Evolutionary conservation across 441 rosid genomes (phyloP), one percentile per base, ranked within the genome.

Genomic region (Pelargonium citronellum): DNA sequence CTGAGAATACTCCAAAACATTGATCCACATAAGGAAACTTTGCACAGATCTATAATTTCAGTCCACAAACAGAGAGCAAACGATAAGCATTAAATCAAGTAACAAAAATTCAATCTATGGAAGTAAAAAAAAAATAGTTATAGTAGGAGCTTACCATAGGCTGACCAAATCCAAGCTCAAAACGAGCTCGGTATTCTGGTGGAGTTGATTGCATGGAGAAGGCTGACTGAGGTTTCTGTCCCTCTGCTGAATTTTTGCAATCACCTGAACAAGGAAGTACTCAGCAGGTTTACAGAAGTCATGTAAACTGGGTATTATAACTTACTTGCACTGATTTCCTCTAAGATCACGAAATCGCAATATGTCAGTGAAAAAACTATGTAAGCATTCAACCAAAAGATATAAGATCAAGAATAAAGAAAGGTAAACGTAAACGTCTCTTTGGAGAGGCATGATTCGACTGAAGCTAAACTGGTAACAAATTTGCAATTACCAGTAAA

Each of bases 81-180:
- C 10, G 49, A 20, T 64, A 72, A 37, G 60, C 39, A 53, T 8
- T 44, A 70, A 55, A 55, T 17, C 61, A 55, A 55, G 24, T 17
- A 20, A 53, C 19, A n/a, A 15, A 53, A 53, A 16, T n/a, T n/a
- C 7, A n/a, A 53, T 34, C 39, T 34, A 34, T 34, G 39, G 39
- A 34, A 34, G 39, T 22, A n/a, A 7, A n/a, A 16, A 4, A 53
- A 55, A 55, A 55, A 7, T 51, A 10, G 20, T 55, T 8, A 77
- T 13, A 57, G 49, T 43, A 34, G 53, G 24, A 19, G 63, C 43
- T 30, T 81, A 89, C 98, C 89, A 79, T 51, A 16, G 89, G 86
- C 78, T 85, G 95, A 75, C 86, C 79, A 71, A 81, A 80, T 61
- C 91, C 96, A 19, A 88, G 65, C 57, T 91, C 94, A 69, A 85